A percentile compares a stretch with the other conserved stretches of the same genome.
Conservation (phyloP, 108 stramenopile species). For the Schizochytrium sp. region DNA sequence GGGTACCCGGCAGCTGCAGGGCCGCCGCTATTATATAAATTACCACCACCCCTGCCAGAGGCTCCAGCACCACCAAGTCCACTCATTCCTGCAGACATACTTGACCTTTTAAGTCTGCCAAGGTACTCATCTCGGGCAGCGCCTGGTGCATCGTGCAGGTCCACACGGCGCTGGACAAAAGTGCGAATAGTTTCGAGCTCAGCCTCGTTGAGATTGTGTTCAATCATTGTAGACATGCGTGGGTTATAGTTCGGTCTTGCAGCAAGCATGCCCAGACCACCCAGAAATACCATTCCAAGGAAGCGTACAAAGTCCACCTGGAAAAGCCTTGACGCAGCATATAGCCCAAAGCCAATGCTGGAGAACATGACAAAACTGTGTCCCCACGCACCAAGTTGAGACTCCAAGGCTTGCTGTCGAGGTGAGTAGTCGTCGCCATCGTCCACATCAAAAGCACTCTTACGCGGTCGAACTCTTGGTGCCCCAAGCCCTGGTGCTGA, state of each 20-base stretch:
- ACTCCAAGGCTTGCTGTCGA: constrained; percentile 20
- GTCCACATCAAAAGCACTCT: background rate
- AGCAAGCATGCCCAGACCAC: constrained; percentile 47
- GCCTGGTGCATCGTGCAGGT: constrained; percentile 9
- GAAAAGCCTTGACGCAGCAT: constrained; percentile 6
- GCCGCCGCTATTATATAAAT: background rate
- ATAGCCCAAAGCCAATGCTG: constrained; percentile 50
- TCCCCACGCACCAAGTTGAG: constrained; percentile 20
- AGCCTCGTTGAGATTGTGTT: constrained; percentile 22
- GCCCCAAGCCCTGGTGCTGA: background rate
- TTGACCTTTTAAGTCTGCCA: constrained; percentile 2
- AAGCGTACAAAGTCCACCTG: constrained; percentile 39
- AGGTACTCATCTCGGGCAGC: background rate
- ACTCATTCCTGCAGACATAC: background rate
- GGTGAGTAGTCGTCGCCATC: background rate
- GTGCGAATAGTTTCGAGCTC: constrained; percentile 58
- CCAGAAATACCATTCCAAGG: constrained; percentile 50
- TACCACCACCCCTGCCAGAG: background rate
- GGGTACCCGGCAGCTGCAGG: background rate
- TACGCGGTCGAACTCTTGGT: background rate
- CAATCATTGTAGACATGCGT: constrained; percentile 30
- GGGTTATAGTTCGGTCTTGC: constrained; percentile 43
- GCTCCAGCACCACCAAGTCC: background rate
- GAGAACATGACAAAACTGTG: constrained; percentile 50
- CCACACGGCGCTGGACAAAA: constrained; percentile 39